Base-by-base conservation (phyloP, 176 grass and related monocot genomes). In the Zea luxurians region DNA sequence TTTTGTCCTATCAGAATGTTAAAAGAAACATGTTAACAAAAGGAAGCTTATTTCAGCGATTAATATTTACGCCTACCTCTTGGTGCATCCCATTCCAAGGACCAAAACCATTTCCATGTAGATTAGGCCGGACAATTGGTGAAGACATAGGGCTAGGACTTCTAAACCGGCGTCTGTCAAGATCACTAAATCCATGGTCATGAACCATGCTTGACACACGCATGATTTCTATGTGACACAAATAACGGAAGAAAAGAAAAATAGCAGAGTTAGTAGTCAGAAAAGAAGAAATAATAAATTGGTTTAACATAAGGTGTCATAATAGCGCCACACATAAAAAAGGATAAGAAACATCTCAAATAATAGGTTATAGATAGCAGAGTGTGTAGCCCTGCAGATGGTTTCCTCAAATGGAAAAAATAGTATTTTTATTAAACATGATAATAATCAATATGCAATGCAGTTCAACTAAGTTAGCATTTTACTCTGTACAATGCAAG, bases 141-240 rank as follows among this genome's bases (percentile, higher is more conserved):
- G 83, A 88, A 64, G 89, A 88, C 78, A 95, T 90, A 20, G 92
- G 89, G 78, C 86, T 91, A 13, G 86, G 86, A 43, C 92, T 94
- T 89, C 86, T 88, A 35, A 82, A 79, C 5, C 80, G 78, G 4
- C 80, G 52, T 77, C 83, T 82, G 44, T 91, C 86, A 72, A 83
- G 84, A 78, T 95, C 86, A 0, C 64, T 82, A 65, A 91, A 80
- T 60, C 86, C 89, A 77, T 86, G 83, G 85, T 80, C 85, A 8
- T 87, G 78, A 41, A 78, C 76, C 89, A 89, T 91, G 74, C 83
- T 86, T 73, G 86, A 89, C 64, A 91, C 92, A 66, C 89, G 52
- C 81, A 89, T 73, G 69, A 88, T 90, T 75, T 97, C 90, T 90
- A 61, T 27, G 40, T 27, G 61, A 48, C 35, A 78, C 4, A 82